Evolutionary conservation across 441 rosid genomes (phyloP).

Genomic region (Pelargonium citronellum): DNA sequence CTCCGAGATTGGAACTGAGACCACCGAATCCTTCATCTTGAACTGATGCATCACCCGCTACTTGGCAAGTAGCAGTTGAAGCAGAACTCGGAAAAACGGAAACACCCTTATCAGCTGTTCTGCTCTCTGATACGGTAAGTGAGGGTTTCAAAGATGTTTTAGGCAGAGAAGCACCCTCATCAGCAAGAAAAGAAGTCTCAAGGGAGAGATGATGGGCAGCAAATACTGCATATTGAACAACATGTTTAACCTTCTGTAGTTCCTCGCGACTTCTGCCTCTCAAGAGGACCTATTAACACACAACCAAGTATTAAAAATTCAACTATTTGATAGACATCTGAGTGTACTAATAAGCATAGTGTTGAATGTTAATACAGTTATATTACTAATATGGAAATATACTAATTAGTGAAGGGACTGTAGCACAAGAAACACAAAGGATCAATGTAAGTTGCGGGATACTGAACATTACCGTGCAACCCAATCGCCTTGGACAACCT

Average conservation of each 20-base stretch:
- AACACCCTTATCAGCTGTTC: conserved; percentile 22
- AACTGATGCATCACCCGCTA: conserved; percentile 25
- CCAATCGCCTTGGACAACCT: conserved; percentile 95
- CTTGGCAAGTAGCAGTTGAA: conserved; percentile 22
- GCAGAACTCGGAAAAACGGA: conserved; percentile 35
- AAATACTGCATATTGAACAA: conserved; percentile 89
- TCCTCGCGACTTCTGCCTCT: conserved; percentile 80
- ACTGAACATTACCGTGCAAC: conserved; percentile 80
- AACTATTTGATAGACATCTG: not conserved
- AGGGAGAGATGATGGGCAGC: conserved; percentile 94
- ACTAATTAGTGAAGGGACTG: not conserved
- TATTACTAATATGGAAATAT: not conserved
- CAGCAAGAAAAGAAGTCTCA: conserved; percentile 96
- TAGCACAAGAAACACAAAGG: not conserved
- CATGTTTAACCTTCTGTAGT: conserved; percentile 92
- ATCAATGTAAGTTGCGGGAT: not conserved
- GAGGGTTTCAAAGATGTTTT: conserved; percentile 69
- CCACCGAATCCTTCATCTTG: conserved; percentile 34
- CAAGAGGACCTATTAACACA: conserved; percentile 64
- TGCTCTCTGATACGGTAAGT: conserved; percentile 66
- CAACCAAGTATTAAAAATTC: conserved; percentile 20
- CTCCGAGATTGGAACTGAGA: conserved; percentile 31
- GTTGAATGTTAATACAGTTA: not conserved
- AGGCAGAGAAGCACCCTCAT: conserved; percentile 89
- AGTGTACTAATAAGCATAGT: not conserved